Conservation (phyloP, 768 basidiomycete species). For the Suillus bovinus region DNA sequence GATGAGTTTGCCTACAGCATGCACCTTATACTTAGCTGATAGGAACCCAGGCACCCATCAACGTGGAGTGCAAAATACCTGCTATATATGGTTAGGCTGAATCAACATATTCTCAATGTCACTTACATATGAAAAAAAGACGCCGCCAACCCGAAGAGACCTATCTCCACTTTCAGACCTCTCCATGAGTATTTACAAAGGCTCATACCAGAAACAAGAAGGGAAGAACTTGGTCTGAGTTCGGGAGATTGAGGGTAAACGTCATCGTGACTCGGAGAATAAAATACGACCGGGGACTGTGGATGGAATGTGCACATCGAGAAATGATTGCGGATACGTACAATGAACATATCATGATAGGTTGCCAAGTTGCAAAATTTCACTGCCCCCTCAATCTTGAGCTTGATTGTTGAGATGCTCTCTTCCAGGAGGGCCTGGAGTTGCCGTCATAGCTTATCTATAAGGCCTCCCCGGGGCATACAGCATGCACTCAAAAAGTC, state of each 20-base stretch:
- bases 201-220: not conserved
- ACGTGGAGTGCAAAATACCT: no score
- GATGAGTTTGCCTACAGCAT: not conserved
- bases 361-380: no score
- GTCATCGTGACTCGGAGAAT: not conserved
- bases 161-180: not conserved
- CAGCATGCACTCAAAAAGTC: no score
- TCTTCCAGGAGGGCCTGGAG: no score
- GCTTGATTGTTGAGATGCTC: no score
- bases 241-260: not conserved
- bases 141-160: no score
- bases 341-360: not conserved
- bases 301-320: not conserved
- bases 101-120: no score
- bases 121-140: no score
- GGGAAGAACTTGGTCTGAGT: not conserved
- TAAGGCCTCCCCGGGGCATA: no score
- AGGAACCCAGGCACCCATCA: not conserved
- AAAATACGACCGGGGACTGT: not conserved
- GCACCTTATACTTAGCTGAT: not conserved
- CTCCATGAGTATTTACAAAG: not conserved
- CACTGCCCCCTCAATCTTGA: no score
- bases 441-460: no score
- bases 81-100: conserved; percentile 1
- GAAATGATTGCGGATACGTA: not conserved